Evolutionary conservation across 2,329 filamentous ascomycete species (phyloP), one percentile per base, ranked within the genome.

Genomic region (Penicillium expansum): DNA sequence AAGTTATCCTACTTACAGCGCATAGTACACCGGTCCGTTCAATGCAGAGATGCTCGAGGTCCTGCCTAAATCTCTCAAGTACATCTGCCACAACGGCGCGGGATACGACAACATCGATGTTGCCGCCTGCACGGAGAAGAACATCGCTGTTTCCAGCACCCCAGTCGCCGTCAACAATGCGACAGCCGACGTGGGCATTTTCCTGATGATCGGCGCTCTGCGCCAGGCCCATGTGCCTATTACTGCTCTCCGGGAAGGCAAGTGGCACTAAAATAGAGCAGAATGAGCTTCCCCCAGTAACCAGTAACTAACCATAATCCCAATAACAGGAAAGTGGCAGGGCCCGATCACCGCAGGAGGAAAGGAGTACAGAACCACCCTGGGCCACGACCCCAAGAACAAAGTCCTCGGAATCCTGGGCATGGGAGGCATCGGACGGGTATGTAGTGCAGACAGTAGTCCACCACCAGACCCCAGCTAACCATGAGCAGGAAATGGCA

Each of bases 51-150:
- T 82, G 48, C 65, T 82, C 14, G 70, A 72, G 9, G 69, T 71
- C 11, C 70, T 83, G 4, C 80, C 81, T 0, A 62, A 66, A 29
- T 75, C 76, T 0, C 67, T 81, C 57, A 77, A 76, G 59, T 82
- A 76, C 61, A 79, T 83, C 61, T 80, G 79, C 59, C 80, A 83
- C 63, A 81, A 82, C 59, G 80, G 83, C 16, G 83, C 83, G 1
- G 83, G 83, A 4, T 86, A 86, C 69, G 83, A 86, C 67, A 84
- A 84, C 62, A 80, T 86, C 47, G 82, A 86, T 56, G 74, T 85
- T 14, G 69, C 75, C 1, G 80, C 78, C 22, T 85, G 82, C 68
- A 80, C 80, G 27, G 68, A 76, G 60, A 76, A 68, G 69, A 57
- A 74, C 43, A 66, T 79, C 50, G 61, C 67, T 4, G 72, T 80